Evolutionary conservation across 768 basidiomycete genomes (phyloP).

Genomic region (Sarcomyxa edulis): DNA sequence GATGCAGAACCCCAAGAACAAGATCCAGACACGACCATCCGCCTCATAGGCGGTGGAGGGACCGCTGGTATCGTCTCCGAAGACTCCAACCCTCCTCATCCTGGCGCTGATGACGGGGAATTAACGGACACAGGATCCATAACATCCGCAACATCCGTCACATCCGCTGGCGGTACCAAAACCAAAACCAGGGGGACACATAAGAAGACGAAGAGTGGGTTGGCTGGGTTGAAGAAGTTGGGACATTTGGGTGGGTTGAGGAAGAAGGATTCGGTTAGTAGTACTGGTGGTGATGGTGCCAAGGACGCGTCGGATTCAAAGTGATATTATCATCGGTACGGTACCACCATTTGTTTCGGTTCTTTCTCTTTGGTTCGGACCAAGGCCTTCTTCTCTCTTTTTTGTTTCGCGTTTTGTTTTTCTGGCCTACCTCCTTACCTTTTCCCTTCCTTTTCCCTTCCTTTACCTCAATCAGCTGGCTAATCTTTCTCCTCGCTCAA

Average conservation of each 20-base stretch:
- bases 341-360: too few relatives aligned
- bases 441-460: too few relatives aligned
- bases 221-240: constrained; percentile 52
- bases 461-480: too few relatives aligned
- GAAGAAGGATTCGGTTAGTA: constrained; percentile 50
- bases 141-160: constrained; percentile 25
- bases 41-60: constrained; percentile 55
- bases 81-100: constrained; percentile 20
- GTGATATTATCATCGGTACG: too few relatives aligned
- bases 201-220: constrained; percentile 54
- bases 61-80: constrained; percentile 28
- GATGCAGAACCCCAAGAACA: constrained; percentile 13
- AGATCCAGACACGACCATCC: constrained; percentile 41
- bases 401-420: too few relatives aligned
- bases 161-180: constrained; percentile 14
- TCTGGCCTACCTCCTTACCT: too few relatives aligned
- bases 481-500: too few relatives aligned
- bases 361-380: too few relatives aligned
- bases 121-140: constrained; percentile 21
- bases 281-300: too few relatives aligned
- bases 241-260: constrained; percentile 37
- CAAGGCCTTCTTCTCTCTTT: too few relatives aligned
- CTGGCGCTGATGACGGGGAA: constrained; percentile 26
- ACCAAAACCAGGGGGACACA: constrained; percentile 30
- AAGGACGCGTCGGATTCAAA: too few relatives aligned